These are phyloP conservation scores for Elsinoe perseae DNA, from an alignment of 2,329 filamentous ascomycete species.

Conservation along the genomic window DNA sequence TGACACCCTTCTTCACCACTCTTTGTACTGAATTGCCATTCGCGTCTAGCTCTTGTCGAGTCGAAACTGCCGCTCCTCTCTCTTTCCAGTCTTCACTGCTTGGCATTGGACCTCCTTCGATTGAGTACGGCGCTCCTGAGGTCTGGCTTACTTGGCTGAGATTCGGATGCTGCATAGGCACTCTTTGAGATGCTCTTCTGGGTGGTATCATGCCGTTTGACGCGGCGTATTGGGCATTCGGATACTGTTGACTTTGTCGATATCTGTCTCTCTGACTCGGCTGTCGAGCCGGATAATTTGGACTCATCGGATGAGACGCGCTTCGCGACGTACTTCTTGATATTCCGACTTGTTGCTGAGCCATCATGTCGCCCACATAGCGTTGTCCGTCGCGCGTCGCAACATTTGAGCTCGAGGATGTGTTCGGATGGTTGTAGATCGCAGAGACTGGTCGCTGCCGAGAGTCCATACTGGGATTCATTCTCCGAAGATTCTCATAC, in stretches of 20 bases:
- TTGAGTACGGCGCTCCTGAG: slow-evolving; percentile 41
- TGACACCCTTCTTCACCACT: slow-evolving; percentile 91
- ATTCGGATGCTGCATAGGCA: slow-evolving; percentile 37
- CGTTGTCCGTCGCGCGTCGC: slow-evolving; percentile 38
- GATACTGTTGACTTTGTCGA: slow-evolving; percentile 50
- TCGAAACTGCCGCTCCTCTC: slow-evolving; percentile 76
- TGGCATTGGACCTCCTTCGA: slow-evolving; percentile 48
- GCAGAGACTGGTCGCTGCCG: slow-evolving; percentile 17
- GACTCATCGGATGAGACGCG: slow-evolving; percentile 52
- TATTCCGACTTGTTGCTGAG: slow-evolving; percentile 42
- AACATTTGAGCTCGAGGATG: slow-evolving; percentile 38
- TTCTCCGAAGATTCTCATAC: slow-evolving; percentile 15
- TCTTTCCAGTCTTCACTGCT: slow-evolving; percentile 95
- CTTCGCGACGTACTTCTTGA: slow-evolving; percentile 57
- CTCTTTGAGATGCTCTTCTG: slow-evolving; percentile 66
- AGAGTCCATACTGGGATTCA: slow-evolving; percentile 22
- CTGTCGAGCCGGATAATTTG: slow-evolving; percentile 57
- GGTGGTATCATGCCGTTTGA: slow-evolving; percentile 61
- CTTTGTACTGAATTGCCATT: slow-evolving; percentile 74
- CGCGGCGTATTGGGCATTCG: slow-evolving; percentile 28
- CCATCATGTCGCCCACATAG: slow-evolving; percentile 40
- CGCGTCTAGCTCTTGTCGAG: slow-evolving; percentile 75
- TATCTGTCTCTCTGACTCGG: slow-evolving; percentile 64
- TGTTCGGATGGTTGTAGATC: slow-evolving; percentile 44
- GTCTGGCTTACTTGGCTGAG: slow-evolving; percentile 19